Evolutionary conservation across 352 stramenopile species (phyloP), one percentile per base, ranked within the genome.

Genomic region (Pythium phragmiticola): DNA sequence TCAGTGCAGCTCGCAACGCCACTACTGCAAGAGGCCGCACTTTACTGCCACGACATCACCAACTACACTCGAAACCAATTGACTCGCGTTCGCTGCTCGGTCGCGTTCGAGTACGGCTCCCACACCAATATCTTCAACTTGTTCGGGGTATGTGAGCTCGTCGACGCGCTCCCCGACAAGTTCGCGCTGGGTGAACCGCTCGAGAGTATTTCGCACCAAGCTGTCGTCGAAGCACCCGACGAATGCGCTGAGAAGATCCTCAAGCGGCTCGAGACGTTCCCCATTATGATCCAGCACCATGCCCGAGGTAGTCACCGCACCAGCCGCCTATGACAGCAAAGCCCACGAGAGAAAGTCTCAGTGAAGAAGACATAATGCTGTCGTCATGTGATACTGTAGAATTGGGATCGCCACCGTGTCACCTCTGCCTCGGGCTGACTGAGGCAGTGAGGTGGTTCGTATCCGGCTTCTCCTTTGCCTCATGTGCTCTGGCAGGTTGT

Each of bases 31-130:
- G 63, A 69, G 30, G 41, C 56, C 6, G 36, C 56, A 21, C 21
- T 69, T 13, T 69, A 69, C 49, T 68, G 54, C 46, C 28, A 52
- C 34, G 17, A 58, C 17, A 39, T 63, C 54, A 50, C 50, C 42
- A n/a, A 39, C 14, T 58, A 50, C 49, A 57, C 28, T 3, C 12
- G 21, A 21, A 19, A 65, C 2, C 42, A 68, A 7, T 16, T 63
- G 21, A 11, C 23, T 0, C 14, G 43, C 13, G 23, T 58, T 7
- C 4, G 28, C 23, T 68, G 61, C 21, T 28, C 0, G 2, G 37
- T 63, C 3, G 47, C 52, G 26, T 47, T 63, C 12, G 61, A 63
- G 46, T 63, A 53, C 36, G 54, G 61, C 9, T n/a, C 16, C 0
- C 43, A 36, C 14, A 68, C 33, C 11, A 28, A 51, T 4, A 26